A percentile compares a stretch with the other conserved stretches of the same genome.
phyloP scores from a whole-genome alignment of 768 basidiomycete species.

The Thelephora aurantiotincta region DNA sequence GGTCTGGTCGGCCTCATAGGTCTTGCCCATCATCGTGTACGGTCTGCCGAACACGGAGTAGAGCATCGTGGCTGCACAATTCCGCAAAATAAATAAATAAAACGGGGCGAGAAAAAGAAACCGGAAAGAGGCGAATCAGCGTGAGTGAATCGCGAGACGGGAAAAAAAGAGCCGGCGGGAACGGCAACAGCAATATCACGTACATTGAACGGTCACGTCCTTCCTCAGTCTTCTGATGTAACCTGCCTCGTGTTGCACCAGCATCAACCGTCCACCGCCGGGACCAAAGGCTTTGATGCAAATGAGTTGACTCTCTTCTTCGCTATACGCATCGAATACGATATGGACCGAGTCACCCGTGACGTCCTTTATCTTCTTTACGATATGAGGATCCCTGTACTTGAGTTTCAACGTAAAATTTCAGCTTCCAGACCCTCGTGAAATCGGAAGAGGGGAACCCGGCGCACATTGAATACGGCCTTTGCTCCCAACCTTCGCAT shows the following conservation, averaged over 20 bases:
- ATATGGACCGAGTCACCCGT: conserved; percentile 13
- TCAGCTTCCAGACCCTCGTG: not conserved
- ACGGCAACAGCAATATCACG: too few relatives aligned
- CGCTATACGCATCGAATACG: conserved; percentile 18
- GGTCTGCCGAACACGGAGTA: not conserved
- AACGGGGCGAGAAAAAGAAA: not conserved
- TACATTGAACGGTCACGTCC: too few relatives aligned
- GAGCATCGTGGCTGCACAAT: not conserved
- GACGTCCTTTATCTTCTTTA: conserved; percentile 14
- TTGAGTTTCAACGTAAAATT: not conserved
- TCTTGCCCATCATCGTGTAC: not conserved
- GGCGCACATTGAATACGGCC: conserved; percentile 21
- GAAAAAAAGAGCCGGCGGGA: not conserved
- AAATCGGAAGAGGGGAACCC: conserved; percentile 4
- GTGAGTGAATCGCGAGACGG: not conserved
- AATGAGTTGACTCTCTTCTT: conserved; percentile 9
- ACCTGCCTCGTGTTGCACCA: not conserved
- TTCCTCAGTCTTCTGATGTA: too few relatives aligned
- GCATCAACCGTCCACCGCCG: not conserved
- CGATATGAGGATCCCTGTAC: conserved; percentile 16
- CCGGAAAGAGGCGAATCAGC: not conserved
- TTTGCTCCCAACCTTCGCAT: conserved; percentile 28
- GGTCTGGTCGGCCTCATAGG: conserved; percentile 9
- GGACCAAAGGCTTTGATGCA: not conserved
- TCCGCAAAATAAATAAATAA: not conserved